Base-by-base conservation (phyloP, 176 grass and related monocot genomes). In the Rhynchospora breviuscula region DNA sequence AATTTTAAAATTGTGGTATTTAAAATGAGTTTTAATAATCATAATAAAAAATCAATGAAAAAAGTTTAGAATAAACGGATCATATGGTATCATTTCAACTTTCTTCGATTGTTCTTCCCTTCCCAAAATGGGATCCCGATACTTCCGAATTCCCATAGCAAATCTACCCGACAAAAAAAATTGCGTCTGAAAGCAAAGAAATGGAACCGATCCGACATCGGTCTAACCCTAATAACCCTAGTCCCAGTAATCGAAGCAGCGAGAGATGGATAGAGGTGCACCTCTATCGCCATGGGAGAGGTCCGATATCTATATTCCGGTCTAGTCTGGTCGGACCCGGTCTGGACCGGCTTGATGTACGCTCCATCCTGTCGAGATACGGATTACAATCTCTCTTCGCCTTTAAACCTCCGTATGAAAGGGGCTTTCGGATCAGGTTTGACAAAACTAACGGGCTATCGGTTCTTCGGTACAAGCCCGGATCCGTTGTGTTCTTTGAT, bases 401-500 rank as follows among this genome's bases (percentile, higher is more conserved):
- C 84, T 90, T 90, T 86, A 88, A 80, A 60, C 70, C 88, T 53
- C 80, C 52, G 46, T 26, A 81, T 84, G 19, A 63, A 3, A 89
- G 93, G 19, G 88, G 90, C 49, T 88, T 92, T 63, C 88, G 67
- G 86, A 91, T 94, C 84, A 83, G 92, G 67, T 80, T 60, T 33
- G 83, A 85, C 11, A 88, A 23, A 44, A 85, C 19, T 67, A 75
- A 12, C 25, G 87, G 90, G 63, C 79, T 75, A 81, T 94, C 92
- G 67, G 82, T 86, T 53, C 67, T 90, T 69, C 84, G 53, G 44
- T 94, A 89, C 85, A 88, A 88, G 67, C 87, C 88, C 67, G 92
- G 85, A 85, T 83, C 92, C 60, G 85, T 77, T 85, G 65, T 94
- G 80, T 58, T 52, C 87, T 88, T 94, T 53, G 92, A 94, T 72